These are phyloP conservation scores for Beauveria pseudobassiana DNA, from an alignment of 2,329 filamentous ascomycete species.

Conservation along the genomic window DNA sequence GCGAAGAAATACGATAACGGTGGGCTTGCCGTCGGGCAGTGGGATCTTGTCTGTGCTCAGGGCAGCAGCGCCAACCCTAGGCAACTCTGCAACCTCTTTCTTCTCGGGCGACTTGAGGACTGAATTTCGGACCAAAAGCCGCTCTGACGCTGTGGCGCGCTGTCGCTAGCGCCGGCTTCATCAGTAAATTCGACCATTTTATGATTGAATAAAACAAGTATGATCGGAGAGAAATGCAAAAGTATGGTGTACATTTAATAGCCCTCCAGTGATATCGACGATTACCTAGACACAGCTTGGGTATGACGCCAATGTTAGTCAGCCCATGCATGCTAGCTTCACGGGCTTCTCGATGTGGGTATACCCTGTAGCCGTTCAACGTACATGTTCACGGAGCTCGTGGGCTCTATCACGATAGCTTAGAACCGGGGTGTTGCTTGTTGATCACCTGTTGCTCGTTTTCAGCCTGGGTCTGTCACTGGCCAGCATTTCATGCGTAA, in stretches of 20 bases:
- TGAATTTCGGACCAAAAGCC: conserved; percentile 31
- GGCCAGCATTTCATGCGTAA: too few relatives aligned
- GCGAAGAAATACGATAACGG: conserved; percentile 59
- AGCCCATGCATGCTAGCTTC: background rate
- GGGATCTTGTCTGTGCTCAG: conserved; percentile 45
- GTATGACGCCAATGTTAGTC: conserved; percentile 5
- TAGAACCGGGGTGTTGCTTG: too few relatives aligned
- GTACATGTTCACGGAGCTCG: background rate
- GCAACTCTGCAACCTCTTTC: conserved; percentile 38
- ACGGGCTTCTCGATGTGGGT: background rate
- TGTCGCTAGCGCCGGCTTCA: background rate
- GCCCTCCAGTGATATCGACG: background rate
- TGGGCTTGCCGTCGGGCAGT: conserved; percentile 48
- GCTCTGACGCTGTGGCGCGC: conserved; percentile 7
- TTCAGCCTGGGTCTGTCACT: background rate
- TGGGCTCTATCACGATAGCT: background rate
- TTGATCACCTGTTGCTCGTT: background rate
- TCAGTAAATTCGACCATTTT: background rate
- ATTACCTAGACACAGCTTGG: background rate
- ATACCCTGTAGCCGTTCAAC: background rate
- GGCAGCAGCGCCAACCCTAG: conserved; percentile 46
- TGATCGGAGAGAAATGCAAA: background rate
- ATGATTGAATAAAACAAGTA: background rate
- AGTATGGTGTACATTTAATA: background rate
- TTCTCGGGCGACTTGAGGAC: conserved; percentile 33